These are phyloP conservation scores for Chamaecyparis obtusa DNA, from an alignment of 75 land plant species.

Conservation along the genomic window DNA sequence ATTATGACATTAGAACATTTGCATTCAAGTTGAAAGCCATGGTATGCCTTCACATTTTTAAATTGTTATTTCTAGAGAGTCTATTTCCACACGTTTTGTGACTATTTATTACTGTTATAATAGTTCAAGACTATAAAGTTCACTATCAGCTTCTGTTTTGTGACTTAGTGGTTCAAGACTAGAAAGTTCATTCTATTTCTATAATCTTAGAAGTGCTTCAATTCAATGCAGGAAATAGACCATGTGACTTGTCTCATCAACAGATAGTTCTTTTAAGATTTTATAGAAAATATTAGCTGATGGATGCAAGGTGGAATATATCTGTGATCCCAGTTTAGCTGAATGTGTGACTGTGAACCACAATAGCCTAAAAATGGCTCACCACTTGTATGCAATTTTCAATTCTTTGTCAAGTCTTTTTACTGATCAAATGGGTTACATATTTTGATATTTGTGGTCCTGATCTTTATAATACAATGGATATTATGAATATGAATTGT, in stretches of 20 bases:
- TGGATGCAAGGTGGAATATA: not conserved
- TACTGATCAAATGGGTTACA: not conserved
- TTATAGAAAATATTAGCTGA: not conserved
- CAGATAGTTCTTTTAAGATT: not conserved
- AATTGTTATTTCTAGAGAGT: not conserved
- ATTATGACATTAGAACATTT: not conserved
- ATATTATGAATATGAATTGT: not conserved
- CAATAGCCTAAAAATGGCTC: not conserved
- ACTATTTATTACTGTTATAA: not conserved
- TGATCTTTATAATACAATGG: not conserved
- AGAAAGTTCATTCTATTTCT: not conserved
- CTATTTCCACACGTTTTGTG: not conserved
- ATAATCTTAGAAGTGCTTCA: not conserved
- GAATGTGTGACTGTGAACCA: not conserved
- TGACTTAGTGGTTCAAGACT: not conserved
- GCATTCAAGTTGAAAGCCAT: not conserved
- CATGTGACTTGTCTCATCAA: not conserved
- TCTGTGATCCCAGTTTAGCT: not conserved
- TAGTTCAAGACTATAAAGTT: not conserved
- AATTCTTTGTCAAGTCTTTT: not conserved
- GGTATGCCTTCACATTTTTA: not conserved
- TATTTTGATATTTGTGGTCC: not conserved
- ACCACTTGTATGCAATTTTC: not conserved
- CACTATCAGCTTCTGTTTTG: not conserved
- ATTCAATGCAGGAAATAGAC: not conserved